phyloP scores from a whole-genome alignment of 1,139 yeast species.

The Suhomyces taliae region DNA sequence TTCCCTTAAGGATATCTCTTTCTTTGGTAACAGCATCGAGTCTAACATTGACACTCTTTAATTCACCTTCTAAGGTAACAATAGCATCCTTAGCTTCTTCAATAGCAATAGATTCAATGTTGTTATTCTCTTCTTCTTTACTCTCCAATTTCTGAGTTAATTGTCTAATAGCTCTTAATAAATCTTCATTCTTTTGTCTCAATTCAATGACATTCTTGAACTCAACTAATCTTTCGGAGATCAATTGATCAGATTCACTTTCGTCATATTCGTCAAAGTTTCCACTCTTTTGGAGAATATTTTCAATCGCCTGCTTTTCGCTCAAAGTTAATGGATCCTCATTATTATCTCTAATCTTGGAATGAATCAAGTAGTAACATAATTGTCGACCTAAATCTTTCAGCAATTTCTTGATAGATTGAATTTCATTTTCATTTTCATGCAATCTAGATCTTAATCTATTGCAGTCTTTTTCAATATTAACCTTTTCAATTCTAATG shows the following conservation, averaged over 20 bases:
- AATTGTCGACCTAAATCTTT: constrained; percentile 80
- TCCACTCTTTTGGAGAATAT: constrained; percentile 40
- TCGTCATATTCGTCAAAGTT: constrained; percentile 31
- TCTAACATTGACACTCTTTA: constrained; percentile 50
- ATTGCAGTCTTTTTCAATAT: constrained; percentile 39
- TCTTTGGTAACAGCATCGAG: constrained; percentile 58
- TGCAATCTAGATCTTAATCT: constrained; percentile 35
- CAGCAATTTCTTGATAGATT: constrained; percentile 54
- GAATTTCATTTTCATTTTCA: constrained; percentile 43
- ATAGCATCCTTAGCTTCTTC: constrained; percentile 80
- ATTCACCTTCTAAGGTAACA: constrained; percentile 60
- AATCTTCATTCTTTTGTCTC: constrained; percentile 70
- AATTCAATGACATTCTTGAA: constrained; percentile 69
- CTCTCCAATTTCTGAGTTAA: constrained; percentile 70
- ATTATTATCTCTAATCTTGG: constrained; percentile 52
- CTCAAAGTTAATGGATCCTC: constrained; percentile 57
- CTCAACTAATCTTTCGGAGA: constrained; percentile 70
- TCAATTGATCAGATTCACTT: constrained; percentile 69
- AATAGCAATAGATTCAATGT: constrained; percentile 57
- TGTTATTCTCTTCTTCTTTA: constrained; percentile 40
- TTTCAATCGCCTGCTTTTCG: constrained; percentile 57
- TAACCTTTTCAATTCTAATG: constrained; percentile 39
- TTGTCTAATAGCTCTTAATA: constrained; percentile 64
- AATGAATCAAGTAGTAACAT: constrained; percentile 67
- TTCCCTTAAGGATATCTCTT: constrained; percentile 61